Evolutionary conservation across 2,329 filamentous ascomycete genomes (phyloP), one percentile per base, ranked within the genome.

Genomic region (Aureobasidium sp.): DNA sequence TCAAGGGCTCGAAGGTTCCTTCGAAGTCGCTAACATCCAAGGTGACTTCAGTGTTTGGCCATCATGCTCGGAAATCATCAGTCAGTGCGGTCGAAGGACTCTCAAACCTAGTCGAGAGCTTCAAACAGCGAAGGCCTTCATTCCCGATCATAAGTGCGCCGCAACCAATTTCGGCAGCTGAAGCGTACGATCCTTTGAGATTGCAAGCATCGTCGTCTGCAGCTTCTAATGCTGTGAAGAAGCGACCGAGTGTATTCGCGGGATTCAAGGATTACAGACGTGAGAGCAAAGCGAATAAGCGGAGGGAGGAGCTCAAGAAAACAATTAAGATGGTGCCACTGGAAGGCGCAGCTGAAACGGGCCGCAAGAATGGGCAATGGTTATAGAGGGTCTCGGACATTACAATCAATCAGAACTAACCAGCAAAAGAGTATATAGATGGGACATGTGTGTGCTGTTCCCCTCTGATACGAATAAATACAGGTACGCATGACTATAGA

Each of bases 231-330:
- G 13, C 34, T 2, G n/a, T 20, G 10, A 39, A 29, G 29, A 60
- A 41, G 17, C 32, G 47, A 9, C 56, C 46, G 4, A 60, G 59
- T 37, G 29, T 56, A 2, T 48, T 50, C 15, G 24, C 50, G 7
- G 41, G 29, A 2, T 36, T 50, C 34, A 63, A 46, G 24, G 59
- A 60, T 41, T 55, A 46, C n/a, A 59, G 63, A 13, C 53, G 62
- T 15, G 65, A 67, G 51, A 61, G 60, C 29, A 67, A 59, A 57
- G 70, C 68, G 37, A 65, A 70, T 63, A 71, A 68, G 65, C 65
- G 71, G 59, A 65, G 70, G 52, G 66, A 68, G 62, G 70, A 72
- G 32, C 62, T 74, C 61, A 72, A 71, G 68, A 69, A 64, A 63
- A 66, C 67, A 53, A 74, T 74, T 53, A 66, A 64, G 55, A 66